Conservation (phyloP, 2,329 filamentous ascomycete genomes). For the Zopfia rhizophila region DNA sequence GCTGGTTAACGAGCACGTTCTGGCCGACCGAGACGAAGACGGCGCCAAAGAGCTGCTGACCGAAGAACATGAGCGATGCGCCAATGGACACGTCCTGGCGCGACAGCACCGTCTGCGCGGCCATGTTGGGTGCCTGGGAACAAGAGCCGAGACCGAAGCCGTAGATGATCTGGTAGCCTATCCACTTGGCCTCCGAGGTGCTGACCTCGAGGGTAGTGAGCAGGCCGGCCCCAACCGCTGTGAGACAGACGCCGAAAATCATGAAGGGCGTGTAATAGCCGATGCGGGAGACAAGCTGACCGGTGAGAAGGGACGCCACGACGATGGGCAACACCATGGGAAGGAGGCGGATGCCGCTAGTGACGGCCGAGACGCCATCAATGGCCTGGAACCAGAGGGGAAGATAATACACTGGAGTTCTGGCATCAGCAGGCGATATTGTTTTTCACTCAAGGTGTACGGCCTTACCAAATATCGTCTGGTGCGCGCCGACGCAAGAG, state of each 20-base stretch:
- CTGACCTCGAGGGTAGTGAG: constrained; percentile 22
- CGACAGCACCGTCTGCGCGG: constrained; percentile 48
- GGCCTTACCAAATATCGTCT: constrained; percentile 40
- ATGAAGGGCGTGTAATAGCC: constrained; percentile 2
- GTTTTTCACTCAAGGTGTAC: not conserved
- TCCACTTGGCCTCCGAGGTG: constrained; percentile 21
- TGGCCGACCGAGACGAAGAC: constrained; percentile 71
- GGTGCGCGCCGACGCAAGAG: constrained; percentile 34
- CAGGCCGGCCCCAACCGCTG: not conserved
- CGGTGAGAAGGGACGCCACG: constrained; percentile 36
- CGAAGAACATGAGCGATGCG: constrained; percentile 59
- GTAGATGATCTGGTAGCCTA: constrained; percentile 33
- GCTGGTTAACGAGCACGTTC: constrained; percentile 70
- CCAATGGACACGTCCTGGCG: constrained; percentile 50
- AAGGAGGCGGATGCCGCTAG: constrained; percentile 42
- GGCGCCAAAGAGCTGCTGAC: constrained; percentile 70
- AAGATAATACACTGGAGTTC: constrained; percentile 14
- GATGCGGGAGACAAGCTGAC: constrained; percentile 35
- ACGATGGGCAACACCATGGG: constrained; percentile 42
- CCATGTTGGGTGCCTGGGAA: constrained; percentile 49
- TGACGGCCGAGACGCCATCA: constrained; percentile 38
- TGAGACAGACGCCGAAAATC: not conserved
- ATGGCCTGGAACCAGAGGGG: constrained; percentile 47
- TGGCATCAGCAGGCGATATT: not conserved
- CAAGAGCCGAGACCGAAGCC: constrained; percentile 46